A percentile compares a stretch with the other conserved stretches of the same genome.
phyloP scores from a whole-genome alignment of 1,284 basidiomycete genomes.

The Ustilago crameri region DNA sequence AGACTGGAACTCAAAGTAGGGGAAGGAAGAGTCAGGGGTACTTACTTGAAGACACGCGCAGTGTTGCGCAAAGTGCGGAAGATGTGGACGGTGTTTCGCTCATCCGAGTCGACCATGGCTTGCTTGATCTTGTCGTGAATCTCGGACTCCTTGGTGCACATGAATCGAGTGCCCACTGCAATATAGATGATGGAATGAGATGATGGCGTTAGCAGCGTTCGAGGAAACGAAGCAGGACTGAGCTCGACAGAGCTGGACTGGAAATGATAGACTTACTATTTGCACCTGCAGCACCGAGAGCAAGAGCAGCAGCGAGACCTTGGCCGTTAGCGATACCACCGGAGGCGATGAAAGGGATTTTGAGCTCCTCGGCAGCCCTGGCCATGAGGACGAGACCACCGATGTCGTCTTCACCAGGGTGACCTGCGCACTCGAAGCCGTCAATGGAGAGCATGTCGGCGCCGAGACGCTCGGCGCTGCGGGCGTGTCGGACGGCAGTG shows the following conservation, averaged over 20 bases:
- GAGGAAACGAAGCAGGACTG: neutral
- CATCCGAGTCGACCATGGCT: slow-evolving; percentile 83
- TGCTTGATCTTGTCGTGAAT: slow-evolving; percentile 92
- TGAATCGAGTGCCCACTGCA: slow-evolving; percentile 79
- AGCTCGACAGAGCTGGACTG: too few relatives aligned
- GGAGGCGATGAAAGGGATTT: slow-evolving; percentile 87
- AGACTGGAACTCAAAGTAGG: neutral
- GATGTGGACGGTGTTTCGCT: slow-evolving; percentile 84
- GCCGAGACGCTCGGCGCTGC: slow-evolving; percentile 81
- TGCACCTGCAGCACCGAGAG: slow-evolving; percentile 85
- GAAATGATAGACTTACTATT: slow-evolving; percentile 76
- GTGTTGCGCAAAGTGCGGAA: slow-evolving; percentile 85
- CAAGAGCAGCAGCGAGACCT: slow-evolving; percentile 82
- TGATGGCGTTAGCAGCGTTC: neutral
- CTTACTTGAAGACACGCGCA: slow-evolving; percentile 81
- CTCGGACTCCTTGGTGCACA: slow-evolving; percentile 77
- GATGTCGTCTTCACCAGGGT: slow-evolving; percentile 94
- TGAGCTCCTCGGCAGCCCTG: slow-evolving; percentile 84
- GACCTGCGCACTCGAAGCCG: slow-evolving; percentile 79
- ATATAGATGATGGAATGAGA: slow-evolving; percentile 1
- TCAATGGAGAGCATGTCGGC: slow-evolving; percentile 77
- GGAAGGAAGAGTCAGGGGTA: slow-evolving; percentile 1
- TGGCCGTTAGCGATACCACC: slow-evolving; percentile 75
- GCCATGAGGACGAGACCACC: slow-evolving; percentile 90
- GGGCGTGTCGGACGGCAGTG: slow-evolving; percentile 73